Percentiles rank a stretch among this genome's conserved stretches.
phyloP scores from a whole-genome alignment of 2,329 filamentous ascomycete genomes.

The Xylogone sp. region DNA sequence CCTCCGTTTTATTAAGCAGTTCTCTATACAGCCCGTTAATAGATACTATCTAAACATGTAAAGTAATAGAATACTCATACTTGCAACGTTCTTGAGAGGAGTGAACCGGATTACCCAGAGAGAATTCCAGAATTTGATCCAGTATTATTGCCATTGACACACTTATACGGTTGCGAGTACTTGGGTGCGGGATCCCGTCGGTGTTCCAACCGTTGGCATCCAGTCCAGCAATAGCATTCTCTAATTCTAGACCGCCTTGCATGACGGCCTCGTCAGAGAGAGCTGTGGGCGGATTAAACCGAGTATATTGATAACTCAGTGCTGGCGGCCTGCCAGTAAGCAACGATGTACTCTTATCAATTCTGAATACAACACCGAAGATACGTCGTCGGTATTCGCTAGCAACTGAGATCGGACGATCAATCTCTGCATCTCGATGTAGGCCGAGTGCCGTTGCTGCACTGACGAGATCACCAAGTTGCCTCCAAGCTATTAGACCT shows the following conservation, averaged over 20 bases:
- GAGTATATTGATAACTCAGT: slow-evolving; percentile 48
- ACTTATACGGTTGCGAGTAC: slow-evolving; percentile 43
- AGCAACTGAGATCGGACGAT: slow-evolving; percentile 22
- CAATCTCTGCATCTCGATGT: slow-evolving; percentile 19
- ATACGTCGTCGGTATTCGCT: slow-evolving; percentile 33
- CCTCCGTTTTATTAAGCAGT: slow-evolving; percentile 21
- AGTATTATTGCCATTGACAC: slow-evolving; percentile 45
- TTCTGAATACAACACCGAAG: slow-evolving; percentile 33
- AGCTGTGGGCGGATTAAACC: slow-evolving; percentile 51
- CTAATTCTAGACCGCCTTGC: slow-evolving; percentile 36
- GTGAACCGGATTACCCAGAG: slow-evolving; percentile 25
- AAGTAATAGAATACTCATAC: slow-evolving; percentile 6
- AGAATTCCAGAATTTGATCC: slow-evolving; percentile 57
- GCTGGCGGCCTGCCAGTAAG: slow-evolving; percentile 53
- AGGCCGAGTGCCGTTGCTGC: slow-evolving; percentile 23
- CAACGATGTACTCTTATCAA: slow-evolving; percentile 47
- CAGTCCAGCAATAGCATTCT: slow-evolving; percentile 33
- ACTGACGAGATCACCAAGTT: slow-evolving; percentile 33
- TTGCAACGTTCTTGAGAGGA: slow-evolving; percentile 17
- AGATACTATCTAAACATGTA: neutral
- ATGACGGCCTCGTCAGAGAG: slow-evolving; percentile 46
- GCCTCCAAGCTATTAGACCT: slow-evolving; percentile 36
- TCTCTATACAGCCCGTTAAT: slow-evolving; percentile 9
- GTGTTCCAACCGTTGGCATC: slow-evolving; percentile 51
- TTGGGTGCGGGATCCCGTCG: slow-evolving; percentile 36